These are phyloP conservation scores for Puccinia horiana DNA, from an alignment of 1,284 basidiomycete genomes.

Conservation along the genomic window DNA sequence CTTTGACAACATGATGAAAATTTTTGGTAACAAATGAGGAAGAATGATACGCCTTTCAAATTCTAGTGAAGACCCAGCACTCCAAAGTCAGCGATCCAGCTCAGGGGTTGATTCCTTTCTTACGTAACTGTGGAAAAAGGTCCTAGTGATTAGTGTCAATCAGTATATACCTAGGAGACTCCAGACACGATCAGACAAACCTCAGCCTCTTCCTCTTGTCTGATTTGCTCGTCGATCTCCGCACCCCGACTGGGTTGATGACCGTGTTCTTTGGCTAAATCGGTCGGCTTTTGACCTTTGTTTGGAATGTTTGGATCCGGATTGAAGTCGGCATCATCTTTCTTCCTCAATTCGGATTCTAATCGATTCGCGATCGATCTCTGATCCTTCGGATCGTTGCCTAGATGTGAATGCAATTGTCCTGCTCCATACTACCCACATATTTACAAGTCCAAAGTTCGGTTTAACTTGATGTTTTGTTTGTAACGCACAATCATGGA, in stretches of 20 bases:
- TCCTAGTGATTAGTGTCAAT: background rate
- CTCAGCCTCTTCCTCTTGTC: slow-evolving; percentile 54
- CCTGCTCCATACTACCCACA: slow-evolving; percentile 28
- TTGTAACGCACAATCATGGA: background rate
- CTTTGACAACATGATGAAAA: too few relatives aligned
- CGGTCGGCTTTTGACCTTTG: slow-evolving; percentile 38
- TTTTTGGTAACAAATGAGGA: background rate
- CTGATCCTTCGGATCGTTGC: slow-evolving; percentile 39
- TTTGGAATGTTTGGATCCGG: slow-evolving; percentile 39
- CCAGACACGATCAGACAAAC: background rate
- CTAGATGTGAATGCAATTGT: slow-evolving; percentile 29
- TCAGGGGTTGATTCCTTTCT: slow-evolving; percentile 32
- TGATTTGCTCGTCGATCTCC: slow-evolving; percentile 56
- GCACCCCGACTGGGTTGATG: slow-evolving; percentile 56
- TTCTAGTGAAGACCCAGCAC: background rate
- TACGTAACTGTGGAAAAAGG: slow-evolving; percentile 6
- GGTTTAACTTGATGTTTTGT: background rate
- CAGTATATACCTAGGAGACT: background rate
- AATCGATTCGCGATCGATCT: slow-evolving; percentile 46
- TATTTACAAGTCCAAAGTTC: background rate
- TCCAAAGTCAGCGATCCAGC: background rate
- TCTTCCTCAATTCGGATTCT: slow-evolving; percentile 39
- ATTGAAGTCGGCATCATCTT: slow-evolving; percentile 8
- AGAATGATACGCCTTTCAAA: background rate
- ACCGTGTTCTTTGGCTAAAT: slow-evolving; percentile 51